phyloP scores from a whole-genome alignment of 139 green algal genomes.

The Coccomyxa sp. region DNA sequence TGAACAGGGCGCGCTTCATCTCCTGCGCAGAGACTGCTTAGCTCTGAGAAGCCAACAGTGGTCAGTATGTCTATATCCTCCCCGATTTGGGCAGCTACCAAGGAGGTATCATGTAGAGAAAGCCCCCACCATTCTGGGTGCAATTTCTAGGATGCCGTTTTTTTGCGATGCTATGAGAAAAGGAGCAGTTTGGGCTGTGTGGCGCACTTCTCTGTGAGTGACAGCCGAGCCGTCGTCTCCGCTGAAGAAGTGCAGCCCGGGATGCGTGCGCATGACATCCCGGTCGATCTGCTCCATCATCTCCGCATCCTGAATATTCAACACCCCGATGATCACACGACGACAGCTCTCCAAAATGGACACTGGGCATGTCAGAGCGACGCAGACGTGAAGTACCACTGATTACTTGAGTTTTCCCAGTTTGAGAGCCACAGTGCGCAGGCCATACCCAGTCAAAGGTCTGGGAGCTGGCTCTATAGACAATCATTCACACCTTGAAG shows the following conservation, averaged over 20 bases:
- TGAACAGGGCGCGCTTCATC: constrained; percentile 84
- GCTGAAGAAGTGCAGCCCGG: constrained; percentile 95
- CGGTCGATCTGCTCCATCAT: constrained; percentile 88
- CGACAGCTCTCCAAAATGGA: neutral
- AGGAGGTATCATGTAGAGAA: too few relatives aligned
- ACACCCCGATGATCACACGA: neutral
- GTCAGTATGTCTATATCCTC: too few relatives aligned
- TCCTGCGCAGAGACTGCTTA: constrained; percentile 49
- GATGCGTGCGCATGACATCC: constrained; percentile 93
- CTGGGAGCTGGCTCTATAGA: neutral
- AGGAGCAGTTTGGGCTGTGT: too few relatives aligned
- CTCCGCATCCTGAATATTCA: constrained; percentile 76
- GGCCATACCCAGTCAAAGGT: neutral
- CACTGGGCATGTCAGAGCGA: too few relatives aligned
- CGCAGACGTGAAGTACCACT: too few relatives aligned
- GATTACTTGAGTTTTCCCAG: too few relatives aligned
- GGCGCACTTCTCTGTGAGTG: constrained; percentile 30
- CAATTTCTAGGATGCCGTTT: too few relatives aligned
- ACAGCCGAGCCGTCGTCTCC: constrained; percentile 28
- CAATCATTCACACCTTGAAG: constrained; percentile 56
- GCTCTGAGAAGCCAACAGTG: too few relatives aligned
- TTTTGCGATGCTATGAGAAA: too few relatives aligned
- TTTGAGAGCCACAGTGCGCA: too few relatives aligned
- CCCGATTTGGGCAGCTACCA: too few relatives aligned
- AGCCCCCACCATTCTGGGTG: too few relatives aligned